Base-by-base conservation (phyloP, 345 rosid species). In the Euphorbia pulcherrima region DNA sequence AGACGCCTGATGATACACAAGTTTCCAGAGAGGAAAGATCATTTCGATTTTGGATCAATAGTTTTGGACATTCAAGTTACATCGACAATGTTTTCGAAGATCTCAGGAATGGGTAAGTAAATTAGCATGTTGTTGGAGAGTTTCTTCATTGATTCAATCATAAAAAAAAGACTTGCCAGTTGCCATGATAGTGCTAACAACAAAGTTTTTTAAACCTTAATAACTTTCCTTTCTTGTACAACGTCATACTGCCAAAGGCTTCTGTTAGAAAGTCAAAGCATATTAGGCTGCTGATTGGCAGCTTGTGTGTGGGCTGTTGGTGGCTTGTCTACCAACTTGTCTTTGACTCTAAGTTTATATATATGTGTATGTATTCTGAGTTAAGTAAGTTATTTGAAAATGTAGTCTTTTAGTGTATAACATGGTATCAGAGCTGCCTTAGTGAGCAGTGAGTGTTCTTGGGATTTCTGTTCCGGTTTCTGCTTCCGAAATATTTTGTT, bases 41-140 rank as follows among this genome's bases (percentile, higher is more conserved):
- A 67, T 94, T 94, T 85, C 92, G 99, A 68, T 86, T 94, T 55
- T 94, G 99, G 97, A 85, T 94, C 64, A 94, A 94, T 75, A 94
- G 96, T 83, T 81, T 90, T 61, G 99, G 92, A 76, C 82, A 89
- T 78, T 86, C 88, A 6, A 54, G 78, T 3, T 88, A 84, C 46
- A 89, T 94, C 35, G 78, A 91, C 75, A 94, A 91, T 24, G 97
- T 91, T 60, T 94, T 94, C 72, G 99, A 94, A 78, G 99, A 94
- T 83, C 90, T 94, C 46, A 89, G 97, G 83, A 89, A 94, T 72
- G 99, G 99, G 99, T 93, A 39, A 82, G 83, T 74, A 54, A 29
- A 54, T 35, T 61, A 21, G 68, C 62, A 28, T 7, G 17, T 27
- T n/a, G n/a, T n/a, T n/a, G 35, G 62, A 50, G 20, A 29, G 40